Evolutionary conservation across 495 filamentous ascomycete genomes (phyloP).

Genomic region (Aspergillus wentii): DNA sequence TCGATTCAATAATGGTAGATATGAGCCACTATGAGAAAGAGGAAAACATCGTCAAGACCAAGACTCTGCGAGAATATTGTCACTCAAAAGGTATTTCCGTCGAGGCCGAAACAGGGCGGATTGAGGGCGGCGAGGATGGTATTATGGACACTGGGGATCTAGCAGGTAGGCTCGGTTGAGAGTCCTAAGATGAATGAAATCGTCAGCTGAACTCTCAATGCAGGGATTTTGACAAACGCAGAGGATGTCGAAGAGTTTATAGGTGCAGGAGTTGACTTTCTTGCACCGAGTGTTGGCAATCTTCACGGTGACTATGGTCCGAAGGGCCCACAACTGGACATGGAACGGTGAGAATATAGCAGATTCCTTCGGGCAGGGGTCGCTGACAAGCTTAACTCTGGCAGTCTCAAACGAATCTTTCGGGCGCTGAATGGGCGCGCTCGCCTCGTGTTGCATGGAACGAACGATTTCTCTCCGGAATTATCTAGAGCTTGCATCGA

Average conservation of each 20-base stretch:
- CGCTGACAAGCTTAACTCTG: background rate
- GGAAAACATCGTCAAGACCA: slow-evolving; percentile 62
- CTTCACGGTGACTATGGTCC: slow-evolving; percentile 72
- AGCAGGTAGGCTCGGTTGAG: no score
- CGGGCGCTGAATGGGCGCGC: slow-evolving; percentile 40
- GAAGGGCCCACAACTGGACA: slow-evolving; percentile 59
- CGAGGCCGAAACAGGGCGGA: slow-evolving; percentile 70
- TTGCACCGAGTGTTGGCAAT: slow-evolving; percentile 73
- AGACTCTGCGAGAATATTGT: slow-evolving; percentile 57
- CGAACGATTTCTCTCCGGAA: slow-evolving; percentile 58
- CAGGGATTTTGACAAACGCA: slow-evolving; percentile 54
- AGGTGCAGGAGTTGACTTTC: slow-evolving; percentile 63
- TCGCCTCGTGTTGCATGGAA: slow-evolving; percentile 65
- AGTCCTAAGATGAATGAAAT: background rate
- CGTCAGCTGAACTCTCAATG: background rate
- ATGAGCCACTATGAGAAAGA: slow-evolving; percentile 71
- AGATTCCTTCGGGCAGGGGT: background rate
- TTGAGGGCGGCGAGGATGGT: slow-evolving; percentile 76
- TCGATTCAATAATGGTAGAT: slow-evolving; percentile 70
- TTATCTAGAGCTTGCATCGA: slow-evolving; percentile 54
- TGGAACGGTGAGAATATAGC: slow-evolving; percentile 34
- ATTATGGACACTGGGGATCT: slow-evolving; percentile 66
- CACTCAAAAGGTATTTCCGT: slow-evolving; percentile 60
- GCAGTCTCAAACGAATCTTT: slow-evolving; percentile 12
- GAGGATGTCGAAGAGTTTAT: slow-evolving; percentile 67